Evolutionary conservation across 345 rosid genomes (phyloP), one percentile per base, ranked within the genome.

Genomic region (Abelmoschus esculentus): DNA sequence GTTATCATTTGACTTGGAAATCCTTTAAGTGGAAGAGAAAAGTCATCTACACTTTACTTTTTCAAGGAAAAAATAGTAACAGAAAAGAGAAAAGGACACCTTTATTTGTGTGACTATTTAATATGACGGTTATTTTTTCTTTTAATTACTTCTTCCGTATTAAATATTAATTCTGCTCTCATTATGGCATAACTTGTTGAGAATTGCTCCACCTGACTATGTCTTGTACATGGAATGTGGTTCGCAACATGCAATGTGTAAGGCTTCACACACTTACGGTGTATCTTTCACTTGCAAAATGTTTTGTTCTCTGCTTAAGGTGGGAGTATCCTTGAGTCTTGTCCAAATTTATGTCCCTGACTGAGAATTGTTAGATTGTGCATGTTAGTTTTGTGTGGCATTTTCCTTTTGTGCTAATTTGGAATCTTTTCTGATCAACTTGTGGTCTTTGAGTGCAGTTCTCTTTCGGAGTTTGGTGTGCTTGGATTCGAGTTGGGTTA

Each of bases 401-500:
- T 38, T 70, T 55, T 46, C 63, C 42, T 32, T 42, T 5, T 73
- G 0, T 22, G 19, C 11, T 66, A 2, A 2, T 53, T 55, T n/a
- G 28, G 58, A 57, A 31, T 49, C 28, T 49, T 0, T 14, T 28
- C 6, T 59, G 47, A 31, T 38, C 13, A 68, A 55, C n/a, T 17
- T 63, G 13, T 38, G 50, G 38, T 55, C 64, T 75, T 22, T 69
- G 44, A 63, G 58, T 77, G 44, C 90, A 90, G 96, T 75, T 88
- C 91, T 67, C 91, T 88, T 55, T 90, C 93, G n/a, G 96, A 90
- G 75, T 90, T 90, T 62, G 96, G 84, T 14, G 96, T 90, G 59
- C 91, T 90, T 66, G 96, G 96, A 47, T 90, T 90, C 42, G 96
- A 90, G 63, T 74, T 87, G 85, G 96, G 96, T 73, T 90, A 85